A percentile compares a stretch with the other conserved stretches of the same genome.
Evolutionary conservation across 495 filamentous ascomycete species (phyloP).

Genomic region (Pseudoneurospora amorphoporcata): DNA sequence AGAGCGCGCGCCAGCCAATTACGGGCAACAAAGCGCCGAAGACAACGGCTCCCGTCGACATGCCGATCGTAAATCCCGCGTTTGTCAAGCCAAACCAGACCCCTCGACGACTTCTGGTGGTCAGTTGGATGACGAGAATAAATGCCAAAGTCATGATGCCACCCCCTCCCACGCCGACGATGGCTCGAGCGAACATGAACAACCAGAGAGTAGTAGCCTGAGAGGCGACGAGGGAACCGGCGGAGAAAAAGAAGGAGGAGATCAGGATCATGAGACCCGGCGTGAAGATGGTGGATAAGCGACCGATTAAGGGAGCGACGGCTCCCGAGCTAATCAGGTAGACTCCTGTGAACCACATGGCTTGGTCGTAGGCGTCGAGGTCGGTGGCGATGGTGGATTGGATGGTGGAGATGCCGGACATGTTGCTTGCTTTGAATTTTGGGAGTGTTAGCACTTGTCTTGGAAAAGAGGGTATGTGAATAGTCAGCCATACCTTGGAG

Average conservation of each 20-base stretch:
- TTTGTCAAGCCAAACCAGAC: conserved; percentile 57
- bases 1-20: conserved; percentile 61
- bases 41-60: conserved; percentile 59
- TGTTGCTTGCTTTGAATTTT: conserved; percentile 53
- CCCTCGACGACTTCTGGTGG: conserved; percentile 54
- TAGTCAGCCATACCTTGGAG: conserved; percentile 22
- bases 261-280: conserved; percentile 49
- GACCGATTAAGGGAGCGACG: conserved; percentile 53
- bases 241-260: conserved; percentile 43
- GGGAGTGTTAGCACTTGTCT: not conserved
- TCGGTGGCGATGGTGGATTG: conserved; percentile 63
- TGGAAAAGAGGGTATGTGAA: not conserved
- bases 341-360: conserved; percentile 66
- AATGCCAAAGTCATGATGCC: conserved; percentile 56
- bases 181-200: conserved; percentile 55
- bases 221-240: conserved; percentile 54
- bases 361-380: conserved; percentile 57
- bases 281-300: conserved; percentile 58
- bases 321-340: conserved; percentile 64
- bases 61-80: conserved; percentile 54
- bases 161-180: conserved; percentile 55
- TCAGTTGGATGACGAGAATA: conserved; percentile 60
- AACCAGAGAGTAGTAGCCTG: conserved; percentile 42
- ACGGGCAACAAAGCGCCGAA: conserved; percentile 52
- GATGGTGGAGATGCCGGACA: conserved; percentile 63